Conservation (phyloP, 176 grass and related monocot genomes). For the Avena atlantica region DNA sequence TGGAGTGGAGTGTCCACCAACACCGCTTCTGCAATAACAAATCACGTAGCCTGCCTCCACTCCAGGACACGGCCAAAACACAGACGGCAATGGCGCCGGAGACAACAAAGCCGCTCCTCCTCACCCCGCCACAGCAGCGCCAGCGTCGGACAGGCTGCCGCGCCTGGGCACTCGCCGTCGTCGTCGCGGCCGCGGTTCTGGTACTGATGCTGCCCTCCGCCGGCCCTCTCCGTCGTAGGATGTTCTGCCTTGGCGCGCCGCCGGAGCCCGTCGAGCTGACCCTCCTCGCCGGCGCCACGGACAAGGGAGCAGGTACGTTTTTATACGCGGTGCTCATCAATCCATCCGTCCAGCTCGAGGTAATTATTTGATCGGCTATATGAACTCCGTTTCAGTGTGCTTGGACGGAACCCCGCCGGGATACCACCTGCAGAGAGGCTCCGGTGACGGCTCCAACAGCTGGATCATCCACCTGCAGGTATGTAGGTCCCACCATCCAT, state of each 20-base stretch:
- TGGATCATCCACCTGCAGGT: conserved; percentile 86
- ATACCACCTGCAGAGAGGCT: conserved; percentile 85
- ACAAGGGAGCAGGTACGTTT: conserved; percentile 55
- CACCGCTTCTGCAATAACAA: too few species aligned
- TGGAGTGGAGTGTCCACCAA: too few species aligned
- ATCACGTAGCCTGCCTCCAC: too few species aligned
- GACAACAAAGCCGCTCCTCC: too few species aligned
- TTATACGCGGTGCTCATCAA: not conserved
- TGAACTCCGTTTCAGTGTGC: not conserved
- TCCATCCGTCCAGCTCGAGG: not conserved
- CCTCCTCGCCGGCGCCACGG: conserved; percentile 42
- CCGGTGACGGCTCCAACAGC: conserved; percentile 54
- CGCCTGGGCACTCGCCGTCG: not conserved
- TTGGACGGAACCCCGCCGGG: conserved; percentile 74
- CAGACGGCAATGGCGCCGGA: too few species aligned
- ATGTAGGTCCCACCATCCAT: not conserved
- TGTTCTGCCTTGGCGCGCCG: not conserved
- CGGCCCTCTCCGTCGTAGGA: not conserved
- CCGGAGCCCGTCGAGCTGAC: conserved; percentile 52
- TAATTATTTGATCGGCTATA: not conserved
- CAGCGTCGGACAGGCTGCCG: not conserved
- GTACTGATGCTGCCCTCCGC: not conserved
- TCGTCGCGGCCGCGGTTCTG: not conserved
- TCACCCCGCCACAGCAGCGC: too few species aligned
- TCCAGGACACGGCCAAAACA: too few species aligned